phyloP scores from a whole-genome alignment of 176 grass and related monocot genomes.

The Eragrostis nindensis region DNA sequence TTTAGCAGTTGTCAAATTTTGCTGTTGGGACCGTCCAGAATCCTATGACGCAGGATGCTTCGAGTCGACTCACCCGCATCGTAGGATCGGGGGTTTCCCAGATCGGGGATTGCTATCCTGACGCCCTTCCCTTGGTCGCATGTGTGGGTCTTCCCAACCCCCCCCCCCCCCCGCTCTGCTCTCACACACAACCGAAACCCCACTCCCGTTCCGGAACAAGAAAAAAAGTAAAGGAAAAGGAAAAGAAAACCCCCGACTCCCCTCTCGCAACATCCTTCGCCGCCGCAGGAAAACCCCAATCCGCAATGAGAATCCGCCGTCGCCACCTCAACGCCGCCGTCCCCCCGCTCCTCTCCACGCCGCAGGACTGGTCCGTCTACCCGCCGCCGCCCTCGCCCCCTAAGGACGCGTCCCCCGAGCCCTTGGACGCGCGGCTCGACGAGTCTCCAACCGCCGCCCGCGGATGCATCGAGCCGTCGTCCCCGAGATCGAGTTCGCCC shows the following conservation, averaged over 20 bases:
- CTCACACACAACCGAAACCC: too few relatives aligned
- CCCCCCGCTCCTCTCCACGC: not conserved
- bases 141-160: too few relatives aligned
- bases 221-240: not conserved
- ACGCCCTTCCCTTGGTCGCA: too few relatives aligned
- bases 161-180: too few relatives aligned
- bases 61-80: too few relatives aligned
- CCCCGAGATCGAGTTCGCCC: not conserved
- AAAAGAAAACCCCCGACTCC: constrained; percentile 7
- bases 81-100: too few relatives aligned
- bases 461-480: not conserved
- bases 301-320: constrained; percentile 6
- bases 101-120: too few relatives aligned
- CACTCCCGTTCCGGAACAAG: not conserved
- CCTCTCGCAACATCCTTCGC: not conserved
- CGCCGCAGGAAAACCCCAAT: not conserved
- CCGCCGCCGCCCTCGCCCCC: not conserved
- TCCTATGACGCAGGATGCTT: too few relatives aligned
- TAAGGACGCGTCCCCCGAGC: not conserved
- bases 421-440: not conserved
- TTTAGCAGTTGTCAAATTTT: too few relatives aligned
- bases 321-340: not conserved
- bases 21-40: too few relatives aligned
- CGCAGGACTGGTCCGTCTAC: not conserved
- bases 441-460: not conserved